Evolutionary conservation across 2,329 filamentous ascomycete species (phyloP).

Genomic region (Aspergillus calidoustus): DNA sequence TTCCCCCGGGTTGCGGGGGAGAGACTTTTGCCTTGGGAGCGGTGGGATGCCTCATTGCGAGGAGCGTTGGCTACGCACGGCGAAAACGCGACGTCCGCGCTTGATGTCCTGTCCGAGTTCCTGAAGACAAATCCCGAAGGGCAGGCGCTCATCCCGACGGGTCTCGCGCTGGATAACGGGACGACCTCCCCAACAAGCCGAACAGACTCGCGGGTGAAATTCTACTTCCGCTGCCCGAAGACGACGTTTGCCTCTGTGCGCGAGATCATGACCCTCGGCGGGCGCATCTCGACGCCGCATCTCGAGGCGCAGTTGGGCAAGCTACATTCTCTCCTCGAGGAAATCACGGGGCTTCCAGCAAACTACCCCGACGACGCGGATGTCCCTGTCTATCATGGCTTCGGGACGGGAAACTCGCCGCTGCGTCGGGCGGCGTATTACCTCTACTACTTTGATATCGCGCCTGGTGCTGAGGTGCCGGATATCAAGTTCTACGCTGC

Average conservation of each 20-base stretch:
- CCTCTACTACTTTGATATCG: constrained; percentile 3
- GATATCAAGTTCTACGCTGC: constrained; percentile 7
- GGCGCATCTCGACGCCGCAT: background rate
- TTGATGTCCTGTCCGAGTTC: background rate
- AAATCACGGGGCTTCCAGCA: background rate
- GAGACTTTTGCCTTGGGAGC: background rate
- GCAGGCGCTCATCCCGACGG: background rate
- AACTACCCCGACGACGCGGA: constrained; percentile 2
- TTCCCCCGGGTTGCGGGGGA: background rate
- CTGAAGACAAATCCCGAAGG: background rate
- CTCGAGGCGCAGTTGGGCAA: background rate
- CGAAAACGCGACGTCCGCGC: background rate
- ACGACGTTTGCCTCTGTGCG: background rate
- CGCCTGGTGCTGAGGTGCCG: background rate
- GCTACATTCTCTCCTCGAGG: background rate
- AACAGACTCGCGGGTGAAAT: background rate
- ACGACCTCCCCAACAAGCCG: background rate
- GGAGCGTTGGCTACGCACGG: background rate
- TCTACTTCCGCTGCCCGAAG: background rate
- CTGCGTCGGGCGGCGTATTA: background rate
- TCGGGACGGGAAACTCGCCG: background rate
- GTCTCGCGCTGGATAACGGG: background rate
- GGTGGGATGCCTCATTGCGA: background rate
- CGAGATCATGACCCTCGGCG: constrained; percentile 1
- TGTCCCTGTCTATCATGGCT: background rate